Conservation (phyloP, 225 moss, liverwort and hornwort genomes). For the Pseudoscleropodium purum region DNA sequence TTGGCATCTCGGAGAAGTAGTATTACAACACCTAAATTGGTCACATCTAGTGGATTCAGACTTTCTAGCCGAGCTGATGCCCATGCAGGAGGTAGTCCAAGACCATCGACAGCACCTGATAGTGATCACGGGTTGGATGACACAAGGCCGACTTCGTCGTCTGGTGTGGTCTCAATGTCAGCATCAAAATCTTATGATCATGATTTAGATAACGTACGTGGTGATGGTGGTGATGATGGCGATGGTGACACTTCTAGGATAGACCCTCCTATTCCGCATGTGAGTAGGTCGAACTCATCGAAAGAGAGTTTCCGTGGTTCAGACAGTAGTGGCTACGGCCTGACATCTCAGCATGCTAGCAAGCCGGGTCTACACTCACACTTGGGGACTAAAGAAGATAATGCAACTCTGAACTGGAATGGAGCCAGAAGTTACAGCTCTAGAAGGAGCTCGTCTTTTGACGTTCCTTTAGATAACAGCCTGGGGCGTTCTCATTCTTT, state of each 20-base stretch:
- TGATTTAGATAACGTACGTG: conserved; percentile 52
- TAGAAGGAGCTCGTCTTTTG: conserved; percentile 49
- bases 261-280: conserved; percentile 48
- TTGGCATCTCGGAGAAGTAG: conserved; percentile 38
- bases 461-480: conserved; percentile 31
- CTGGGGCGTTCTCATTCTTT: conserved; percentile 51
- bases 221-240: conserved; percentile 42
- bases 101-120: conserved; percentile 30
- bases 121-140: conserved; percentile 44
- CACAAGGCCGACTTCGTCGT: conserved; percentile 36
- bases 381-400: conserved; percentile 37
- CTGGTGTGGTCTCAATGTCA: conserved; percentile 50
- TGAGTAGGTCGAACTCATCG: conserved; percentile 41
- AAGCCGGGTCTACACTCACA: conserved; percentile 29
- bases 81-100: conserved; percentile 23
- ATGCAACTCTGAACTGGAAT: conserved; percentile 36
- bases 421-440: conserved; percentile 46
- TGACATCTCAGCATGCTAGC: conserved; percentile 23
- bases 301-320: conserved; percentile 39
- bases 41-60: conserved; percentile 33
- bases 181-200: conserved; percentile 55
- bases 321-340: conserved; percentile 43
- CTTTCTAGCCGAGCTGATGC: conserved; percentile 33
- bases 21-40: conserved; percentile 36
- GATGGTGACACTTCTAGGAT: conserved; percentile 63